A percentile compares a stretch with the other conserved stretches of the same genome.
These are phyloP conservation scores for Ophiostoma australiae DNA, from an alignment of 2,329 filamentous ascomycete genomes.

Conservation along the genomic window DNA sequence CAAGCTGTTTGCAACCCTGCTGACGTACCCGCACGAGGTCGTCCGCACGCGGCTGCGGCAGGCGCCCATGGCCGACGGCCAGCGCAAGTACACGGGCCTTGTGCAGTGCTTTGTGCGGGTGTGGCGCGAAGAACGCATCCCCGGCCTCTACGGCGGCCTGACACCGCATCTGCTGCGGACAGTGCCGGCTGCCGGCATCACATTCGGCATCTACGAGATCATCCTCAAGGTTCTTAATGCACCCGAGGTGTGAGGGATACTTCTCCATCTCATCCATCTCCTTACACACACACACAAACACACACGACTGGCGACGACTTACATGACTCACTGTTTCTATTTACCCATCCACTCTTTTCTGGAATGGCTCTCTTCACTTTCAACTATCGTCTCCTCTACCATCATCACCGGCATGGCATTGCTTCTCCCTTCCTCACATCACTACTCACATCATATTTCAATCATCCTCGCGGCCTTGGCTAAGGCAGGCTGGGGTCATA, in stretches of 20 bases:
- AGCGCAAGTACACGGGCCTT: constrained; percentile 81
- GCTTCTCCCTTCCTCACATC: neutral
- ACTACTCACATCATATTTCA: neutral
- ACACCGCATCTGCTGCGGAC: constrained; percentile 88
- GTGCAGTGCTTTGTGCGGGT: constrained; percentile 84
- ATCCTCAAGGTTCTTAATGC: constrained; percentile 28
- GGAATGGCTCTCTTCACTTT: neutral
- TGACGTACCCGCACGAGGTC: constrained; percentile 92
- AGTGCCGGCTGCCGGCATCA: constrained; percentile 88
- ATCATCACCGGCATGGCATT: neutral
- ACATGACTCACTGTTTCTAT: neutral
- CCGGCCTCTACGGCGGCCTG: constrained; percentile 81
- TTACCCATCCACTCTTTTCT: neutral
- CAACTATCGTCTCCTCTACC: neutral
- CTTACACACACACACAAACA: neutral
- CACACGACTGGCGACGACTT: constrained; percentile 16
- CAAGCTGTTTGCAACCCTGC: constrained; percentile 76
- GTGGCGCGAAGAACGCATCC: constrained; percentile 81
- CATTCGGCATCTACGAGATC: constrained; percentile 80
- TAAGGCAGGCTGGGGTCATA: neutral
- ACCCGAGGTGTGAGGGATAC: constrained; percentile 15
- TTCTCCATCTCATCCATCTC: too few species aligned
- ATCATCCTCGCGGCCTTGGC: neutral
- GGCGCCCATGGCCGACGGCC: constrained; percentile 66
- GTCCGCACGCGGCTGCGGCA: constrained; percentile 80